A percentile compares a stretch with the other conserved stretches of the same genome.
These are phyloP conservation scores for Saururus chinensis DNA, from an alignment of 164 flowering plant species.

Conservation along the genomic window DNA sequence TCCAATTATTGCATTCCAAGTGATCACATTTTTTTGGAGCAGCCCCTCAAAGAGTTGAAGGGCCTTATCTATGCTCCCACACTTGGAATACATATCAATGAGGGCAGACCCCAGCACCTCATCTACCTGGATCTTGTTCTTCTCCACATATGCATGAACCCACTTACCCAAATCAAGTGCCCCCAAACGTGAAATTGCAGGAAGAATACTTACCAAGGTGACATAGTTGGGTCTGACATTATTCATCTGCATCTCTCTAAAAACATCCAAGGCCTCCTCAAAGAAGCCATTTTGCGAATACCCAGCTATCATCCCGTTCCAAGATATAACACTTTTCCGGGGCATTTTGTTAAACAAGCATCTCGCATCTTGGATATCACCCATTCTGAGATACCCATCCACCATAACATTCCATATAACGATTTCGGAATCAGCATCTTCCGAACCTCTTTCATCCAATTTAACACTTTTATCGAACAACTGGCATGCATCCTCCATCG, in stretches of 20 bases:
- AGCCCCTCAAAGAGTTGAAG: conserved; percentile 34
- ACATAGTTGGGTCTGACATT: conserved; percentile 42
- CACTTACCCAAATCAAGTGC: conserved; percentile 50
- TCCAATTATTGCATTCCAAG: conserved; percentile 48
- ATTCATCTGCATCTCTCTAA: conserved; percentile 42
- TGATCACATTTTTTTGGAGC: conserved; percentile 22
- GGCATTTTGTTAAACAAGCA: conserved; percentile 48
- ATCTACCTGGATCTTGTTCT: conserved; percentile 30
- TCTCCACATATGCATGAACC: conserved; percentile 47
- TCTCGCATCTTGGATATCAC: conserved; percentile 29
- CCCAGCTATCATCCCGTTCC: conserved; percentile 62
- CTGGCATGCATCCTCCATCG: conserved; percentile 19
- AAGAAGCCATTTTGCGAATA: conserved; percentile 46
- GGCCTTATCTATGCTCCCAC: conserved; percentile 53
- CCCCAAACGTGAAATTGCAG: conserved; percentile 44
- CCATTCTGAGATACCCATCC: conserved; percentile 42
- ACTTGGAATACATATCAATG: conserved; percentile 55
- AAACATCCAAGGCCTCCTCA: conserved; percentile 45
- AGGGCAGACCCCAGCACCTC: conserved; percentile 57
- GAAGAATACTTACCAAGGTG: conserved; percentile 49
- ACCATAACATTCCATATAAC: conserved; percentile 66
- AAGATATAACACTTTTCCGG: conserved; percentile 50
- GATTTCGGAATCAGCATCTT: conserved; percentile 29
- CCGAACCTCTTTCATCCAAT: conserved; percentile 8
- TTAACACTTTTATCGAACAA: conserved; percentile 5